These are phyloP conservation scores for Zychaea mexicana DNA, from an alignment of 371 early-diverging fungal genomes.

Conservation along the genomic window DNA sequence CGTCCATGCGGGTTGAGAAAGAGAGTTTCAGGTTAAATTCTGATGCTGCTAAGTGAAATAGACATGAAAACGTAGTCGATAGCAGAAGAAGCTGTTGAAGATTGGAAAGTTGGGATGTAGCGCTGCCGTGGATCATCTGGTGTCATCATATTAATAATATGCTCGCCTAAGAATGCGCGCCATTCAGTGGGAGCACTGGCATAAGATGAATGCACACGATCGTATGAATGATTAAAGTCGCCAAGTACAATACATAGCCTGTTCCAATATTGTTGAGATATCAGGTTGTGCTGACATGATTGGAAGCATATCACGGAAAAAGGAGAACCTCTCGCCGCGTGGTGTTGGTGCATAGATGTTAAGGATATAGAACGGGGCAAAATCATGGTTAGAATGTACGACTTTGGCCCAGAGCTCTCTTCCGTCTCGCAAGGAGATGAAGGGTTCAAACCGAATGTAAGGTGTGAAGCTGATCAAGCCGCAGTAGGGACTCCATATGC, in stretches of 20 bases:
- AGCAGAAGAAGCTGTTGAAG: background rate
- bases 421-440: background rate
- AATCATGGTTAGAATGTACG: background rate
- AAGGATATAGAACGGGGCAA: background rate
- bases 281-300: background rate
- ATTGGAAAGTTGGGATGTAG: background rate
- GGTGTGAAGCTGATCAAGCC: background rate
- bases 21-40: background rate
- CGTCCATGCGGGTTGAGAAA: background rate
- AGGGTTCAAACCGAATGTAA: background rate
- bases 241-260: background rate
- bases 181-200: background rate
- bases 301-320: background rate
- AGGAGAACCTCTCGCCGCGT: background rate
- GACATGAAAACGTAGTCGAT: background rate
- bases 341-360: background rate
- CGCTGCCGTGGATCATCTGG: background rate
- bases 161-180: background rate
- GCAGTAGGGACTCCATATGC: background rate
- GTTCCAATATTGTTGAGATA: background rate
- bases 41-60: background rate
- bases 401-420: slow-evolving; percentile 2
- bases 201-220: background rate
- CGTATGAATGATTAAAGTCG: background rate
- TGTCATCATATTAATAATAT: background rate